A percentile compares a stretch with the other conserved stretches of the same genome.
phyloP scores from a whole-genome alignment of 2,329 filamentous ascomycete genomes.

The Bipolaris bicolor region DNA sequence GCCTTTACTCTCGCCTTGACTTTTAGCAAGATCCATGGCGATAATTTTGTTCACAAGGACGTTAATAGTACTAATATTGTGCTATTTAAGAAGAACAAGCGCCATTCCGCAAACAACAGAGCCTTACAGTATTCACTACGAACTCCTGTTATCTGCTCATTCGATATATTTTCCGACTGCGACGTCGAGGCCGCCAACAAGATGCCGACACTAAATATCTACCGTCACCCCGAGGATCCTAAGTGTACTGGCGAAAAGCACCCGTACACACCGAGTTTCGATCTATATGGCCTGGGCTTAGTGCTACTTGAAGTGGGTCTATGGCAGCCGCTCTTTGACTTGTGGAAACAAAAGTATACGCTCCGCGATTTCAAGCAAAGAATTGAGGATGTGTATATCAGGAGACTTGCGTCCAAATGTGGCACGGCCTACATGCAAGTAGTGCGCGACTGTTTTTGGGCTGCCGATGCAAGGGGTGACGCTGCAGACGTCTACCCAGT shows the following conservation, averaged over 20 bases:
- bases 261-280: conserved; percentile 53
- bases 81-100: conserved; percentile 62
- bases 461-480: conserved; percentile 61
- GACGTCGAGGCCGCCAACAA: conserved; percentile 54
- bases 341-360: conserved; percentile 66
- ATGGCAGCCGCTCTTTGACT: conserved; percentile 70
- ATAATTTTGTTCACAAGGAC: conserved; percentile 73
- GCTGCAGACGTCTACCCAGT: conserved; percentile 42
- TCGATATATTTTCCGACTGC: conserved; percentile 71
- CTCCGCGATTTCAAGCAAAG: conserved; percentile 66
- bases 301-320: conserved; percentile 76
- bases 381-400: conserved; percentile 68
- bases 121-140: conserved; percentile 62
- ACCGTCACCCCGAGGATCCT: conserved; percentile 68
- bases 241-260: conserved; percentile 41
- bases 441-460: conserved; percentile 72
- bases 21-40: conserved; percentile 73
- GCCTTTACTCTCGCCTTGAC: conserved; percentile 75
- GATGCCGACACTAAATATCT: conserved; percentile 60
- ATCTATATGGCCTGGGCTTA: conserved; percentile 76
- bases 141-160: conserved; percentile 73
- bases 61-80: conserved; percentile 71
- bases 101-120: conserved; percentile 53
- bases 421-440: conserved; percentile 78
- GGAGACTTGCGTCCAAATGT: conserved; percentile 70